Evolutionary conservation across 805 yeast species (phyloP).

Genomic region (Zygosaccharomyces rouxii): DNA sequence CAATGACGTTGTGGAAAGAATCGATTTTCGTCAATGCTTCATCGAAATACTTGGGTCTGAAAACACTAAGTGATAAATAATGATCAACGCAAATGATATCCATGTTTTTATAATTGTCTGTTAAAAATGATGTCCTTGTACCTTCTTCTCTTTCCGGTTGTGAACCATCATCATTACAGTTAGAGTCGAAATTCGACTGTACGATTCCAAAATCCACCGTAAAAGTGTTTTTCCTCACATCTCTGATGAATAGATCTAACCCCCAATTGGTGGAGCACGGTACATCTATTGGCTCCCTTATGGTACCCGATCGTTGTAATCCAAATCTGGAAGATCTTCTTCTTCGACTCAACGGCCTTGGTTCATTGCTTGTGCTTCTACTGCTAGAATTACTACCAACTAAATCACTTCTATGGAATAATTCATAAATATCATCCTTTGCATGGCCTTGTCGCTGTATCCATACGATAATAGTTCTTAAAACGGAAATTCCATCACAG

Average conservation of each 20-base stretch:
- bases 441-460: constrained; percentile 21
- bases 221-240: constrained; percentile 20
- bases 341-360: constrained; percentile 7
- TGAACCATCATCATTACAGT: constrained; percentile 3
- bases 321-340: constrained; percentile 12
- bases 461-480: constrained; percentile 24
- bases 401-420: constrained; percentile 12
- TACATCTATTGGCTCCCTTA: constrained; percentile 14
- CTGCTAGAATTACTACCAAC: constrained; percentile 5
- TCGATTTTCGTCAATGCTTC: constrained; percentile 19
- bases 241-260: constrained; percentile 18
- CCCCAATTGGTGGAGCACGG: constrained; percentile 15
- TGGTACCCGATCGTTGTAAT: constrained; percentile 7
- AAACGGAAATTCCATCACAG: constrained; percentile 17
- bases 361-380: constrained; percentile 8
- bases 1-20: constrained; percentile 11
- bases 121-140: constrained; percentile 21
- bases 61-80: constrained; percentile 16
- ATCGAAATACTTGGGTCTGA: constrained; percentile 25
- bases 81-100: constrained; percentile 24
- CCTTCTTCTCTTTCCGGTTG: constrained; percentile 9
- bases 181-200: constrained; percentile 10
- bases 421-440: constrained; percentile 16
- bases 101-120: constrained; percentile 26
- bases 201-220: constrained; percentile 22